Base-by-base conservation (phyloP, 108 stramenopile genomes). In the Chaetoceros tenuissimus region DNA sequence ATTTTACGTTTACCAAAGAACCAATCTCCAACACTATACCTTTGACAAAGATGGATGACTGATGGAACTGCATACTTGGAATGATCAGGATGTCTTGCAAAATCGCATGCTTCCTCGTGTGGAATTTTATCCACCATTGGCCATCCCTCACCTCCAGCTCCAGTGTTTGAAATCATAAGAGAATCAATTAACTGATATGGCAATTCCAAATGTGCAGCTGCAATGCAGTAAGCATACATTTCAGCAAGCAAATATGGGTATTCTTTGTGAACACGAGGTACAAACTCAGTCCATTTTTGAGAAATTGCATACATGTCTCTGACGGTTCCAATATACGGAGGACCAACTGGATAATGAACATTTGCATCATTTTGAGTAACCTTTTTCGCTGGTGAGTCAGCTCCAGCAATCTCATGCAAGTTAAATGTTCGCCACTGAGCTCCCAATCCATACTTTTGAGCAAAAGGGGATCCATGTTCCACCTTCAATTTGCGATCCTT, bases 321-420 rank as follows among this genome's bases (percentile, higher is more conserved):
- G 17, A 79, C 81, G 2, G 84, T 87, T 13, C 68, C 87, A 20
- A 98, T 51, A 59, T 96, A 98, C 1, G 97, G 97, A 31, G 97
- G 93, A 18, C 97, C 97, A 13, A 78, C 89, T 7, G 87, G 73
- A 65, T 81, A 92, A 46, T 60, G 63, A 24, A 70, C 2, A 0
- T 24, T 28, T 5, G 82, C 94, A 19, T 82, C 67, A 26, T 53
- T 20, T 34, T 67, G 60, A 46, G 45, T 26, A 18, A 79, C 66
- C 34, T 48, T 31, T 28, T 53, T 69, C 0, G 89, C 81, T 2
- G 85, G 86, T 34, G 80, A 67, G 46, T 75, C 67, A 0, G 48
- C 1, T 24, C 89, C 91, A 17, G 79, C 74, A 54, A 92, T 74
- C 8, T 77, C 66, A 7, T 71, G 59, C 10, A 92, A 27, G 28